Conservation (phyloP, 2,329 filamentous ascomycete species). For the Nothophoma quercina region DNA sequence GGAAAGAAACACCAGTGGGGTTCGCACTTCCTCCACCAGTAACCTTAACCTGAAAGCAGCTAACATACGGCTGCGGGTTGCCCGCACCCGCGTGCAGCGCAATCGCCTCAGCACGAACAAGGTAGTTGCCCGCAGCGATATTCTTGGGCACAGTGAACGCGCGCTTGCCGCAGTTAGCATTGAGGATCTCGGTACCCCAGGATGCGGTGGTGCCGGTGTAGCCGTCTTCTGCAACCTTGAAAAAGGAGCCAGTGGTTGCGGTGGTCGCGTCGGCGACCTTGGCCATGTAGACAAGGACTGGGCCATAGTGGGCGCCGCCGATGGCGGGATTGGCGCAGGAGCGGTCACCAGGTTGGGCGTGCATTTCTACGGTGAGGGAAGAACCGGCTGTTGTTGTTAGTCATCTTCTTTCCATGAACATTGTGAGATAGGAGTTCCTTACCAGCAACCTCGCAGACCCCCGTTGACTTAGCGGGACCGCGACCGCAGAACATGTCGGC, state of each 20-base stretch:
- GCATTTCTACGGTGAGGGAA: slow-evolving; percentile 49
- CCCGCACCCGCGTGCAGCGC: slow-evolving; percentile 45
- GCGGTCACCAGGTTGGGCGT: slow-evolving; percentile 45
- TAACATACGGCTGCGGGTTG: slow-evolving; percentile 45
- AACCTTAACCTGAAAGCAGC: slow-evolving; percentile 50
- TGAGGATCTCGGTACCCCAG: slow-evolving; percentile 50
- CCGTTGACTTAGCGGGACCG: slow-evolving; percentile 31
- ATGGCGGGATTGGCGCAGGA: slow-evolving; percentile 44
- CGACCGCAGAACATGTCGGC: slow-evolving; percentile 49
- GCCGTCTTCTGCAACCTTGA: slow-evolving; percentile 50
- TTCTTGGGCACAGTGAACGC: slow-evolving; percentile 47
- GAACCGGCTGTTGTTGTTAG: slow-evolving; percentile 38
- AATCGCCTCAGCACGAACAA: slow-evolving; percentile 45
- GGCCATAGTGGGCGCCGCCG: slow-evolving; percentile 50
- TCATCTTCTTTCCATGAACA: background rate
- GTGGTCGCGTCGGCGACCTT: slow-evolving; percentile 48
- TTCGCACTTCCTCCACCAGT: slow-evolving; percentile 44
- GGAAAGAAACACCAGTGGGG: slow-evolving; percentile 44
- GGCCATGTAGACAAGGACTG: slow-evolving; percentile 49
- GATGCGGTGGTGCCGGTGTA: slow-evolving; percentile 46
- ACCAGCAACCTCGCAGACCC: slow-evolving; percentile 47
- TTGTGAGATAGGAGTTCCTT: slow-evolving; percentile 10
- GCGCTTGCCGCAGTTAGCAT: slow-evolving; percentile 49
- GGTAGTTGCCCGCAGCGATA: slow-evolving; percentile 43
- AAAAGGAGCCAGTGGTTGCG: slow-evolving; percentile 41